Base-by-base conservation (phyloP, 306 rosid species). In the Trifolium subterraneum region DNA sequence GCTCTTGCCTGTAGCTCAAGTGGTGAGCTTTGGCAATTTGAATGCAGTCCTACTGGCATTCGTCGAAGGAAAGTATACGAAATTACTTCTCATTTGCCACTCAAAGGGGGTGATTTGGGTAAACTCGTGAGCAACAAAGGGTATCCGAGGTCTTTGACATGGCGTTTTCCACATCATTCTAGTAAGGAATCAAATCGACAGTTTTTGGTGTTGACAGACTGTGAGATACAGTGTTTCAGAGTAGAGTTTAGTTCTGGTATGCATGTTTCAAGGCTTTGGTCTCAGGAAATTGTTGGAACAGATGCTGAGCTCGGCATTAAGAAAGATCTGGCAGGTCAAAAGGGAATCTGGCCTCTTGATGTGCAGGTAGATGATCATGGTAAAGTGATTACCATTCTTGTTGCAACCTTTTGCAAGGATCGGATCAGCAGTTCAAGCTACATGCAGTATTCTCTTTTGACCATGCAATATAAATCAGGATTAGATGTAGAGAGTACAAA, bases 301-400 rank as follows among this genome's bases (percentile, higher is more conserved):
- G 97, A 92, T 82, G 88, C 88, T 67, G 99, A 87, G 75, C 74
- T 80, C 78, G 97, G 95, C 58, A 90, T 91, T 27, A 94, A 88
- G 84, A 90, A 91, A 84, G 98, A 90, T 86, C 84, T 94, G 72
- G 99, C 99, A 4, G 99, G 99, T 71, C 97, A 90, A 79, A 94
- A 92, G 88, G 87, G 80, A 84, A 92, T 92, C 35, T 94, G 95
- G 96, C 97, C 96, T 61, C 92, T 94, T 74, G 94, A 90, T 85
- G 69, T 90, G 86, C 91, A 86, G 85, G 92, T 88, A 58, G 96
- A 90, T 71, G 87, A 85, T 74, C 76, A 76, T 18, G 96, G 96
- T 63, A 85, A 86, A 79, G 97, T 88, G 77, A 79, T 89, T 60
- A 91, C 99, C 68, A 74, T 94, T 84, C 85, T 94, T 65, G 88